Conservation (phyloP, 805 yeast species). For the Vanderwaltozyma yarrowii region DNA sequence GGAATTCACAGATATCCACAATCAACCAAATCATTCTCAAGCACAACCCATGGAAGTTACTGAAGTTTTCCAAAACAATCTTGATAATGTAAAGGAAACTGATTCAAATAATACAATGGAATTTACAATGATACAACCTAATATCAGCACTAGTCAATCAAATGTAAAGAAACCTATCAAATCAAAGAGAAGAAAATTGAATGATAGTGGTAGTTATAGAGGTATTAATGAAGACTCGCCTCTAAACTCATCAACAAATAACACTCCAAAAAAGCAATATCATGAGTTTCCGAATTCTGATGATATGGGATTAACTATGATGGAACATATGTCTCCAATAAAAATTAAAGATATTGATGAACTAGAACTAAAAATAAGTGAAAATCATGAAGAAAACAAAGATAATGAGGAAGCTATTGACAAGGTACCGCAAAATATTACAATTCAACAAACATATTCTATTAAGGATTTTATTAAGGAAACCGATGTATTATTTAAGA, state of each 20-base stretch:
- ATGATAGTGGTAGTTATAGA: neutral
- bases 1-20: slow-evolving; percentile 7
- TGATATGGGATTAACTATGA: slow-evolving; percentile 1
- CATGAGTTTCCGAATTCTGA: neutral
- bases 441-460: no score
- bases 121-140: slow-evolving; percentile 1
- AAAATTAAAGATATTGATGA: neutral
- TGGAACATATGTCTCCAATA: slow-evolving; percentile 5
- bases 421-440: no score
- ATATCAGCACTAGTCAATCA: neutral
- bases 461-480: neutral
- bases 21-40: neutral
- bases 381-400: no score
- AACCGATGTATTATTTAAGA: neutral
- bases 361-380: neutral
- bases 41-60: slow-evolving; percentile 12
- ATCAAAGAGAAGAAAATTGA: slow-evolving; percentile 4
- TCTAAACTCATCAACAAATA: neutral
- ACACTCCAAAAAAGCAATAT: neutral
- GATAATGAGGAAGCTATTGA: no score
- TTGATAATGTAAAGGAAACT: neutral
- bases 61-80: slow-evolving; percentile 1
- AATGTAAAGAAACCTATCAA: neutral
- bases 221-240: neutral
- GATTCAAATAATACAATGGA: slow-evolving; percentile 1